Base-by-base conservation (phyloP, 2,329 filamentous ascomycete species). In the Fonsecaea nubica region DNA sequence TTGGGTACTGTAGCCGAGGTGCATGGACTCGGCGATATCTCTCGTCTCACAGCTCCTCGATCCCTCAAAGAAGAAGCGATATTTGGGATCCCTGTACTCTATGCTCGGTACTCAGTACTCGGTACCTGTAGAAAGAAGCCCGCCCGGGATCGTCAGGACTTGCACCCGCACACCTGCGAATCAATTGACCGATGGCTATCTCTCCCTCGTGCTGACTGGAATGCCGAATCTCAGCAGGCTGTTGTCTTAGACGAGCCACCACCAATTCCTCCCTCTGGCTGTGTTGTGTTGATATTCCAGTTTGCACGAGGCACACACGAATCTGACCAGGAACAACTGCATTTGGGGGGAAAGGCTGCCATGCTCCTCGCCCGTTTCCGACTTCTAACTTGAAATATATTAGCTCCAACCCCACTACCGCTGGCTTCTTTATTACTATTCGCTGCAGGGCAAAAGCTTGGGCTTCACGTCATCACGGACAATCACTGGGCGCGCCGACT, bases 391-490 rank as follows among this genome's bases (percentile, higher is more conserved):
- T 15, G n/a, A 25, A 12, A 30, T 30, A 2, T n/a, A 18, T 21
- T 50, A 30, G 18, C 18, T 5, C 40, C 0, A 5, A 10, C 0
- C 45, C 18, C 18, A 13, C 9, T 1, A 12, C 3, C 9, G 10
- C 9, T 8, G 10, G 30, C 9, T 30, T 18, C 21, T 13, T 50
- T 9, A 9, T 50, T 50, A 8, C 45, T 30, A 50, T 50, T 50
- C 18, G 45, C 18, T 50, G 45, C 45, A 50, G 1, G 9, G 3
- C 7, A 12, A 30, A 50, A 50, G 45, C 45, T 50, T 50, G 45
- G 32, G 33, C 45, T 61, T 61, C 48, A 61, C 58, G 58, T 61
- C 58, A 61, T 61, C 58, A 54, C 45, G 13, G 18, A 25, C 25
- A 50, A 33, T 18, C 8, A 32, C 30, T 32, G 30, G 30, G 30